These are phyloP conservation scores for Ambrosia trifida DNA, from an alignment of 129 eudicot species.

Conservation along the genomic window DNA sequence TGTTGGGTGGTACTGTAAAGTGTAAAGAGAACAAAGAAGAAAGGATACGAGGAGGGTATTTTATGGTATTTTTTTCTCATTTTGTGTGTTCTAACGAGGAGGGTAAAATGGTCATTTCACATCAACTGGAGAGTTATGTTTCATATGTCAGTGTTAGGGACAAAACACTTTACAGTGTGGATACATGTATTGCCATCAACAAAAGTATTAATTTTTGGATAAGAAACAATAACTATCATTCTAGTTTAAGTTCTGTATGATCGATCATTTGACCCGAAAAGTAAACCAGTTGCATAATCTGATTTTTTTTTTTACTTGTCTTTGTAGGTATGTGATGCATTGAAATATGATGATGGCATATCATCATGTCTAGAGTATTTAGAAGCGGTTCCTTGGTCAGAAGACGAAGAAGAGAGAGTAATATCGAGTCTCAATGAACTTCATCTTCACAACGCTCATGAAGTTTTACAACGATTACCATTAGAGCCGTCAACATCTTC, in stretches of 20 bases:
- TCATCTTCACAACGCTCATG: conserved; percentile 41
- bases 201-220: not conserved
- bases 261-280: conserved; percentile 7
- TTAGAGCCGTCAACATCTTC: conserved; percentile 67
- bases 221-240: not conserved
- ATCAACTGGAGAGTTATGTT: too few species aligned
- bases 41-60: too few species aligned
- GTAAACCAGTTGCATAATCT: conserved; percentile 23
- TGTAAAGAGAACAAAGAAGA: too few species aligned
- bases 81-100: too few species aligned
- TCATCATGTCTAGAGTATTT: conserved; percentile 77
- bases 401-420: conserved; percentile 79
- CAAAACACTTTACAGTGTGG: not conserved
- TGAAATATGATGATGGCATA: conserved; percentile 74
- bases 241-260: conserved; percentile 1
- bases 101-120: too few species aligned
- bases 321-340: conserved; percentile 71
- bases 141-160: too few species aligned
- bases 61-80: too few species aligned
- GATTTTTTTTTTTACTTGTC: not conserved
- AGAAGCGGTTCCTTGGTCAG: conserved; percentile 93
- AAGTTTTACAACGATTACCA: conserved; percentile 67
- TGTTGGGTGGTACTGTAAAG: too few species aligned
- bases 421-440: conserved; percentile 62
- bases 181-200: too few species aligned